These are phyloP conservation scores for Ambrosiella xylebori DNA, from an alignment of 2,329 filamentous ascomycete genomes.

Conservation along the genomic window DNA sequence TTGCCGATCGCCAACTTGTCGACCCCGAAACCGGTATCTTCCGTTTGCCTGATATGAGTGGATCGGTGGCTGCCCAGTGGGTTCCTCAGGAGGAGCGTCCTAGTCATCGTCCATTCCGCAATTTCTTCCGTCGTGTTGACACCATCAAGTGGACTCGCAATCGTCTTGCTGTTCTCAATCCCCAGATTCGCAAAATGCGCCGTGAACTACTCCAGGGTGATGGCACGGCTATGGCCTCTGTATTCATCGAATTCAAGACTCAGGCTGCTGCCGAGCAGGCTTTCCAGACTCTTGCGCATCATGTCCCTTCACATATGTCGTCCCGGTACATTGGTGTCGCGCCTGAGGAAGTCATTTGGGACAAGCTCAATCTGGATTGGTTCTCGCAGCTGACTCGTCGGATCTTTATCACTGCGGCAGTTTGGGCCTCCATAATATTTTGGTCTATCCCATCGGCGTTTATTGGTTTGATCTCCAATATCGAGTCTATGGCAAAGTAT, in stretches of 20 bases:
- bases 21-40: not conserved
- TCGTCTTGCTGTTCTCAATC: constrained; percentile 24
- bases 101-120: constrained; percentile 47
- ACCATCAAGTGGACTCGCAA: constrained; percentile 78
- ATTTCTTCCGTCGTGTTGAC: constrained; percentile 78
- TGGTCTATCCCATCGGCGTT: constrained; percentile 63
- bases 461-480: constrained; percentile 72
- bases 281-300: constrained; percentile 66
- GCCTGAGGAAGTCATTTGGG: constrained; percentile 74
- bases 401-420: constrained; percentile 44
- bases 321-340: constrained; percentile 69
- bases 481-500: constrained; percentile 46
- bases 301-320: constrained; percentile 66
- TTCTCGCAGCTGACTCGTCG: constrained; percentile 58
- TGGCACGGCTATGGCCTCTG: constrained; percentile 46
- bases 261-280: constrained; percentile 74
- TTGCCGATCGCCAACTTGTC: not conserved
- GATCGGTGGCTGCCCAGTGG: constrained; percentile 53
- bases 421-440: constrained; percentile 64
- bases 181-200: constrained; percentile 45
- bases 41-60: constrained; percentile 18
- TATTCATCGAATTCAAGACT: constrained; percentile 83
- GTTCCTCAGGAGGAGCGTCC: constrained; percentile 57
- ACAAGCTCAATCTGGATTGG: constrained; percentile 52
- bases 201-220: constrained; percentile 46